A percentile compares a stretch with the other conserved stretches of the same genome.
These are phyloP conservation scores for Naganishia onofrii DNA, from an alignment of 768 basidiomycete species.

Conservation along the genomic window DNA sequence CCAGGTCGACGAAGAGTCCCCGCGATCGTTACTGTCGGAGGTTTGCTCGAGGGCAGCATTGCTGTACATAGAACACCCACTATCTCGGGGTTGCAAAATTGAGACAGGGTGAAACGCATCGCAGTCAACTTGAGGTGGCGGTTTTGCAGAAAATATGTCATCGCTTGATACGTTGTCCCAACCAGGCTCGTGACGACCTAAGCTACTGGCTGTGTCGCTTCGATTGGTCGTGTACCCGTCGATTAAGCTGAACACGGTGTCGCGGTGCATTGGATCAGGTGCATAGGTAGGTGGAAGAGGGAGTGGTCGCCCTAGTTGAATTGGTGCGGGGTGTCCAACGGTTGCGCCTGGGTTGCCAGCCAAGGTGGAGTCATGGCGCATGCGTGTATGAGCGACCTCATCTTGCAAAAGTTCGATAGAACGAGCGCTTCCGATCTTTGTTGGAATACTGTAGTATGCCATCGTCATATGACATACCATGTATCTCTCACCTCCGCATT, in stretches of 20 bases:
- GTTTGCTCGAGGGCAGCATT: neutral
- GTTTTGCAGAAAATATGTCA: neutral
- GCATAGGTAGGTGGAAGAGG: neutral
- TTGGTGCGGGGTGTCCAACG: neutral
- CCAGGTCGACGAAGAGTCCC: slow-evolving; percentile 5
- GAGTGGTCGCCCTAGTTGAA: neutral
- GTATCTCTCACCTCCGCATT: too few relatives aligned
- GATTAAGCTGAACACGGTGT: slow-evolving; percentile 31
- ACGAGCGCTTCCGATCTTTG: too few relatives aligned
- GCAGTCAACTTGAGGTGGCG: neutral
- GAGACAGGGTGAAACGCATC: neutral
- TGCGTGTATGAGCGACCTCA: neutral
- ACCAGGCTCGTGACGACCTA: neutral
- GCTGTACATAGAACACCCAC: neutral
- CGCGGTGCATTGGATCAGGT: neutral
- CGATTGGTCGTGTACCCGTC: slow-evolving; percentile 23
- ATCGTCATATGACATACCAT: too few relatives aligned
- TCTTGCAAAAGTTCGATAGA: neutral
- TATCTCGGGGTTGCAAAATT: neutral
- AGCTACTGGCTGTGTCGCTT: neutral
- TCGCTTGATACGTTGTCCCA: neutral
- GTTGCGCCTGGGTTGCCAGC: too few relatives aligned
- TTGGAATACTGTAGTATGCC: too few relatives aligned
- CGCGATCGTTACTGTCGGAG: neutral
- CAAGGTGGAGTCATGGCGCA: neutral